These are phyloP conservation scores for Populus alba DNA, from an alignment of 345 rosid genomes.

Conservation along the genomic window DNA sequence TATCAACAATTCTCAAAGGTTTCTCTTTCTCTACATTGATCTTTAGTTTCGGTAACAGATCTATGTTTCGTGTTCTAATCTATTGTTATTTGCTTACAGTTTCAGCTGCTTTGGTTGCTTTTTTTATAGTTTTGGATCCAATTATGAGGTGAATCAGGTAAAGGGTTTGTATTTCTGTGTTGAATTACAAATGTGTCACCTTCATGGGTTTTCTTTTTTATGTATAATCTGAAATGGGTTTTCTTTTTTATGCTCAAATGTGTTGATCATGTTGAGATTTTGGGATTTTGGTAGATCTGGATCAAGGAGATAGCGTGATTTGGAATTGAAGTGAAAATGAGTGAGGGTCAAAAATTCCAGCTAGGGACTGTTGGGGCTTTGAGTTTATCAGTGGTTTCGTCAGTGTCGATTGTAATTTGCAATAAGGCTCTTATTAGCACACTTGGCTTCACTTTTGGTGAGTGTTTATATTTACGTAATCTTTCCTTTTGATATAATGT, in stretches of 20 bases:
- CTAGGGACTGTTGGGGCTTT: slow-evolving; percentile 92
- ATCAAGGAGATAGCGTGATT: slow-evolving; percentile 26
- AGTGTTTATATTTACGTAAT: background rate
- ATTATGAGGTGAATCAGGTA: background rate
- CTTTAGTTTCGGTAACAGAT: background rate
- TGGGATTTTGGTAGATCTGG: slow-evolving; percentile 46
- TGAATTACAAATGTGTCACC: background rate
- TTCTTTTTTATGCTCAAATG: slow-evolving; percentile 8
- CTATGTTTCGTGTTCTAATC: background rate
- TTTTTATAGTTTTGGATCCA: background rate
- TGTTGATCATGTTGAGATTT: slow-evolving; percentile 3
- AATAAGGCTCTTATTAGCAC: slow-evolving; percentile 98
- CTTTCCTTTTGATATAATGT: background rate
- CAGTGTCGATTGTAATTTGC: slow-evolving; percentile 97
- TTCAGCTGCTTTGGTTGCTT: background rate
- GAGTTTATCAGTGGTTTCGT: slow-evolving; percentile 95
- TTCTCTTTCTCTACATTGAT: background rate
- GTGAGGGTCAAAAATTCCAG: slow-evolving; percentile 87
- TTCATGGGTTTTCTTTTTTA: background rate
- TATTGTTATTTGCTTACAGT: background rate
- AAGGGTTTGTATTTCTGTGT: background rate
- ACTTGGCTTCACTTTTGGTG: slow-evolving; percentile 95
- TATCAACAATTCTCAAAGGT: background rate
- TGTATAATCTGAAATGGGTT: background rate
- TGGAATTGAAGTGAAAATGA: slow-evolving; percentile 46